Conservation (phyloP, 306 rosid species). For the Cucumis cinereus region DNA sequence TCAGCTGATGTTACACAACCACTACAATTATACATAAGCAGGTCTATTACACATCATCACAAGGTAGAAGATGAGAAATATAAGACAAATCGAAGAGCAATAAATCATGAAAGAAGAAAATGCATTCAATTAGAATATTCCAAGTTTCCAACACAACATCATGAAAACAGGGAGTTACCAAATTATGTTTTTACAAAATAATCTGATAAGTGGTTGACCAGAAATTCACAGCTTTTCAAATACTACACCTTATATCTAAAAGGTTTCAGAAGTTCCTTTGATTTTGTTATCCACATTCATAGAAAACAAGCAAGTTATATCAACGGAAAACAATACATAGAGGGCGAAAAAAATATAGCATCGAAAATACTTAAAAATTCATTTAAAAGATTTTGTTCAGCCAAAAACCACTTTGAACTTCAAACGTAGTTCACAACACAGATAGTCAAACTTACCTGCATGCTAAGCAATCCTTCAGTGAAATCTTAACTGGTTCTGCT, state of each 20-base stretch:
- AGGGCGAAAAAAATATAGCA: not conserved
- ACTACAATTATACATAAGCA: slow-evolving; percentile 36
- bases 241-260: not conserved
- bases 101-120: not conserved
- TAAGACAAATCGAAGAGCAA: not conserved
- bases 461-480: slow-evolving; percentile 94
- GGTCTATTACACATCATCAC: not conserved
- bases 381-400: not conserved
- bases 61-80: not conserved
- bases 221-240: not conserved
- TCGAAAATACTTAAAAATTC: not conserved
- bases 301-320: not conserved
- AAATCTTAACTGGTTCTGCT: slow-evolving; percentile 79
- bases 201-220: not conserved
- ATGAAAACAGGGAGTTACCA: not conserved
- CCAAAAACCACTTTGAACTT: not conserved
- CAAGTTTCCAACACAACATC: not conserved
- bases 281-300: not conserved
- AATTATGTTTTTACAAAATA: not conserved
- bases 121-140: not conserved
- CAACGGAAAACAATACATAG: not conserved
- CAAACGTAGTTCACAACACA: not conserved
- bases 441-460: slow-evolving; percentile 51
- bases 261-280: not conserved
- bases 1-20: slow-evolving; percentile 95